phyloP scores from a whole-genome alignment of 1,139 yeast genomes.

The Suhomyces bokatorum region DNA sequence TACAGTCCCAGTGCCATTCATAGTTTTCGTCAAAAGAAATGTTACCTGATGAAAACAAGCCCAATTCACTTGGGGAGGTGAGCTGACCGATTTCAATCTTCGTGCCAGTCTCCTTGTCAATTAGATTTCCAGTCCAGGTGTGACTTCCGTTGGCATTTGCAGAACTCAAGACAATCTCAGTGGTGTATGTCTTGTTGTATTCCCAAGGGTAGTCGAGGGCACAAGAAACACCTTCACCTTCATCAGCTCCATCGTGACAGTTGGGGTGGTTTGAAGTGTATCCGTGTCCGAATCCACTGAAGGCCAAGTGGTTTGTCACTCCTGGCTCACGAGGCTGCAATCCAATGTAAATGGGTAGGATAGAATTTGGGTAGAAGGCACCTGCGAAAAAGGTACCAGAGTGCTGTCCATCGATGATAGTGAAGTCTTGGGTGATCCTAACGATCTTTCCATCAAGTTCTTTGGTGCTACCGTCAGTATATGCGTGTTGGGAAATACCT shows the following conservation, averaged over 20 bases:
- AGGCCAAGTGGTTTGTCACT: not conserved
- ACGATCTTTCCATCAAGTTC: not conserved
- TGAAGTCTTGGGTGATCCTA: not conserved
- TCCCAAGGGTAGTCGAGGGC: not conserved
- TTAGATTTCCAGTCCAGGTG: slow-evolving; percentile 6
- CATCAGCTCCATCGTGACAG: not conserved
- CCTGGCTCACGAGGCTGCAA: not conserved
- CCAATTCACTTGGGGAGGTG: not conserved
- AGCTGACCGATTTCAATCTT: not conserved
- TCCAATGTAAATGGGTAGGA: not conserved
- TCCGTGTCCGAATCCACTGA: not conserved
- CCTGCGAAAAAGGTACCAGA: not conserved
- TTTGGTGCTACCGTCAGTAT: no score
- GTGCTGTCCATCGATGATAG: not conserved
- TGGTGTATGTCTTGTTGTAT: not conserved
- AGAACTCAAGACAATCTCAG: not conserved
- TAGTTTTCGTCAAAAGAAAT: slow-evolving; percentile 2
- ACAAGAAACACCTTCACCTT: not conserved
- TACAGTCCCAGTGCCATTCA: not conserved
- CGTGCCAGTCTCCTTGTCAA: slow-evolving; percentile 2
- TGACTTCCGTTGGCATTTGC: slow-evolving; percentile 2
- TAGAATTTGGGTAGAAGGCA: not conserved
- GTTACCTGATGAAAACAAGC: not conserved
- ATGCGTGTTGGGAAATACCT: no score
- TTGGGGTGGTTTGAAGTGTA: not conserved